Conservation (phyloP, 768 basidiomycete genomes). For the Tricholoma bakamatsutake region DNA sequence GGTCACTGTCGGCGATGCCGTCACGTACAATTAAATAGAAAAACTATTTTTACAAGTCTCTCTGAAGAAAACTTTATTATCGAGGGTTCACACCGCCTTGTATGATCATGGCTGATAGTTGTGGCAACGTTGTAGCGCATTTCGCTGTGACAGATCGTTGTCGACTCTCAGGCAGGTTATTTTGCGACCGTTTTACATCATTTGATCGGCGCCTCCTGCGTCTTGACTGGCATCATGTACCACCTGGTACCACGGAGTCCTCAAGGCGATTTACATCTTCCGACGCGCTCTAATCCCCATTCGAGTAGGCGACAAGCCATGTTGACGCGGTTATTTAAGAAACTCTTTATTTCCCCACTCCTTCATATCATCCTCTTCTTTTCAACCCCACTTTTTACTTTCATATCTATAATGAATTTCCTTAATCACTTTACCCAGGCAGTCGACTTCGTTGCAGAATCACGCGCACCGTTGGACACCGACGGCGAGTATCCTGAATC, state of each 20-base stretch:
- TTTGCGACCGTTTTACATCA: neutral
- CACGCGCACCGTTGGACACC: conserved; percentile 25
- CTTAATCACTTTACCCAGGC: conserved; percentile 17
- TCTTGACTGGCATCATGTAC: neutral
- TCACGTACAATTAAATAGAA: too few species aligned
- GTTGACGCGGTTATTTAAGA: conserved; percentile 2
- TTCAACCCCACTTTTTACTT: neutral
- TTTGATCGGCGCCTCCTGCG: neutral
- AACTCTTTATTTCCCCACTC: neutral
- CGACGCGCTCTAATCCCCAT: conserved; percentile 1
- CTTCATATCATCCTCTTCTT: conserved; percentile 6
- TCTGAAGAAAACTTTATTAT: too few species aligned
- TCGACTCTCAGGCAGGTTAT: too few species aligned
- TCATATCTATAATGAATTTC: conserved; percentile 3
- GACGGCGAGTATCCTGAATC: conserved; percentile 26
- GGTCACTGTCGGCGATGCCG: too few species aligned
- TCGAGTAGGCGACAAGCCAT: neutral
- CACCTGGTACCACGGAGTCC: neutral
- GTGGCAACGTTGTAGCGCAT: too few species aligned
- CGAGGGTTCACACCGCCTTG: too few species aligned
- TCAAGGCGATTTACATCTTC: conserved; percentile 12
- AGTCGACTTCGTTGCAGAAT: conserved; percentile 19
- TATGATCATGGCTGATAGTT: too few species aligned
- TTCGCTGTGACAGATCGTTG: too few species aligned
- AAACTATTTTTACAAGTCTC: too few species aligned